Evolutionary conservation across 495 filamentous ascomycete genomes (phyloP), one percentile per base, ranked within the genome.

Genomic region (Parmelia sp.): DNA sequence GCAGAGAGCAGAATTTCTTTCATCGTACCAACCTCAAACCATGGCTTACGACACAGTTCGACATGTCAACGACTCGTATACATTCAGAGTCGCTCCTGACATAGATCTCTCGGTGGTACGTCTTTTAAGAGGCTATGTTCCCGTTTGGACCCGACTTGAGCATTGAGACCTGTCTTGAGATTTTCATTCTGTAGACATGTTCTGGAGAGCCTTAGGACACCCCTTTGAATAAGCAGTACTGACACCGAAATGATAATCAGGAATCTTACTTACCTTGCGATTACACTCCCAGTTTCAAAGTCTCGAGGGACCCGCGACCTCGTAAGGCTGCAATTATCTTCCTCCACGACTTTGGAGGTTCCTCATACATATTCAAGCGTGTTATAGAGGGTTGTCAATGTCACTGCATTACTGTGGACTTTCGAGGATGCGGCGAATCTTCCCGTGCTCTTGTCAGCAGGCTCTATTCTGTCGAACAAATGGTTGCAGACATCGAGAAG

Each of bases 371-470:
- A 8, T 51, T 51, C 47, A 51, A 29, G 47, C 47, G 25, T 4
- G 8, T 51, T 17, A 51, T 51, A 27, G 47, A 51, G 3, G 25
- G 47, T 27, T 51, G 47, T 14, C 47, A 25, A 29, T 51, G 47
- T 51, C 47, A 51, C 47, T 51, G 47, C 47, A 51, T 51, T n/a
- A 51, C 47, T n/a, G 47, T 51, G 47, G 47, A 51, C 7, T 51
- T 51, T 29, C 47, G 47, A 51, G 47, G 47, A 23, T 51, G 47
- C 17, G 47, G 47, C 47, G 25, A 51, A 51, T 51, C 47, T 29
- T 51, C 47, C 47, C 47, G 25, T 27, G 47, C 23, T 29, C 47
- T 8, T 27, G 14, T 29, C 12, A 29, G 47, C 47, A 51, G 47
- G 25, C 17, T 7, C 8, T 51, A 51, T 29, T 51, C 47, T 29